A percentile compares a stretch with the other conserved stretches of the same genome.
Evolutionary conservation across 179 eudicot species (phyloP).

Genomic region (Pouteria campechiana): DNA sequence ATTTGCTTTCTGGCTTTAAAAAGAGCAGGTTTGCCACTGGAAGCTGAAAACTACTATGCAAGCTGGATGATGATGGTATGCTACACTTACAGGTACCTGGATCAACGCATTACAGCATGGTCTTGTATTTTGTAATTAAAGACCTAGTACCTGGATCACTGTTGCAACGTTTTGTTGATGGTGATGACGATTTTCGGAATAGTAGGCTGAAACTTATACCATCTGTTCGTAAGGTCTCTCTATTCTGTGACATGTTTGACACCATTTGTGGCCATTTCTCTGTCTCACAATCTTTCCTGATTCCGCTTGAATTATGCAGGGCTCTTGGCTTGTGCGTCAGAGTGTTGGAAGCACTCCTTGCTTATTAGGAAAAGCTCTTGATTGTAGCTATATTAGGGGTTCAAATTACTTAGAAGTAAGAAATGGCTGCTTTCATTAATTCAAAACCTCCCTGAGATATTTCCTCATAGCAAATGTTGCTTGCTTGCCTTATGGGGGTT

Average conservation of each 20-base stretch:
- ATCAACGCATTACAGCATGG: slow-evolving; percentile 95
- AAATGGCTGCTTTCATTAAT: background rate
- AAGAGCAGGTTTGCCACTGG: too few relatives aligned
- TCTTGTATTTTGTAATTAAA: slow-evolving; percentile 74
- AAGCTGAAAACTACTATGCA: slow-evolving; percentile 1
- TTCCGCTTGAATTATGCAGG: too few relatives aligned
- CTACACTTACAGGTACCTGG: slow-evolving; percentile 68
- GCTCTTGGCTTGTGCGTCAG: slow-evolving; percentile 99
- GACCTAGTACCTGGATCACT: slow-evolving; percentile 75
- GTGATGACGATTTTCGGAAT: slow-evolving; percentile 97
- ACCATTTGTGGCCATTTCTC: background rate
- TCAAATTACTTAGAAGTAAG: slow-evolving; percentile 85
- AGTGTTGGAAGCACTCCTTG: slow-evolving; percentile 99
- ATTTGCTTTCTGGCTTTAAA: too few relatives aligned
- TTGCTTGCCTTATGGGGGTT: slow-evolving; percentile 2
- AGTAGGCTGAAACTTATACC: slow-evolving; percentile 94
- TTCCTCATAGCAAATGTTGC: background rate
- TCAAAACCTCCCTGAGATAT: background rate
- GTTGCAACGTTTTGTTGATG: slow-evolving; percentile 92
- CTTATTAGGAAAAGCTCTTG: slow-evolving; percentile 90
- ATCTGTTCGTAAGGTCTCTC: slow-evolving; percentile 83
- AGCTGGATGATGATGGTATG: slow-evolving; percentile 2
- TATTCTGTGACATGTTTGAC: slow-evolving; percentile 1
- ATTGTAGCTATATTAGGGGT: slow-evolving; percentile 92
- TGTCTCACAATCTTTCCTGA: background rate